Evolutionary conservation across 129 eudicot species (phyloP), one percentile per base, ranked within the genome.

Genomic region (Lactuca sativa): DNA sequence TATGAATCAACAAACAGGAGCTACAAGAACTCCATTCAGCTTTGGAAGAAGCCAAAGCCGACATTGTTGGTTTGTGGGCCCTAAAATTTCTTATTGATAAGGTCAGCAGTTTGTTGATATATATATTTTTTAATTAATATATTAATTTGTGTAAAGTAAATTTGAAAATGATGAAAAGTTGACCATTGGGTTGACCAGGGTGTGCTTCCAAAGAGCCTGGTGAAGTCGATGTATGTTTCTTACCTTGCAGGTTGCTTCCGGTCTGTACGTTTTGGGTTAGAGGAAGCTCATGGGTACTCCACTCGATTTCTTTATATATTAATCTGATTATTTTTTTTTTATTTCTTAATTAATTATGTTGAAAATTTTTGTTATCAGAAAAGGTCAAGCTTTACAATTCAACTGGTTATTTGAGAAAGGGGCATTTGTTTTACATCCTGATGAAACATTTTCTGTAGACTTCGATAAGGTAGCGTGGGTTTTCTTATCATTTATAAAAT

Each of bases 31-130:
- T 93, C 62, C 92, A 89, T 82, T 93, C 98, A 9, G 88, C 97
- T 66, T 66, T 93, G 53, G 98, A 93, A 83, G 98, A 93, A 89
- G 98, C 97, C 55, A 93, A 93, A 79, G 98, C 98, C 57, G 98
- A 93, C 78, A 93, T 93, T 65, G 98, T 93, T 70, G 95, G 98
- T 54, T 92, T 93, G 14, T 93, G 98, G 98, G 98, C 98, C 77
- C 77, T 93, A n/a, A 81, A 83, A 51, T 93, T 86, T 78, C 82
- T 89, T n/a, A 75, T 87, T 64, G 75, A 70, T 60, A 78, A 86
- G 98, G 98, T 92, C 40, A 38, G 71, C 59, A 62, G 2, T 25
- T 25, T 32, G 4, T 66, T 56, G n/a, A 40, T 73, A 21, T 25
- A 56, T 16, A 36, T 36, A 47, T 25, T 12, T 52, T 36, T 59